Percentiles rank a stretch among this genome's conserved stretches.
phyloP scores from a whole-genome alignment of 2,329 filamentous ascomycete genomes.

The Colletotrichum salicis region DNA sequence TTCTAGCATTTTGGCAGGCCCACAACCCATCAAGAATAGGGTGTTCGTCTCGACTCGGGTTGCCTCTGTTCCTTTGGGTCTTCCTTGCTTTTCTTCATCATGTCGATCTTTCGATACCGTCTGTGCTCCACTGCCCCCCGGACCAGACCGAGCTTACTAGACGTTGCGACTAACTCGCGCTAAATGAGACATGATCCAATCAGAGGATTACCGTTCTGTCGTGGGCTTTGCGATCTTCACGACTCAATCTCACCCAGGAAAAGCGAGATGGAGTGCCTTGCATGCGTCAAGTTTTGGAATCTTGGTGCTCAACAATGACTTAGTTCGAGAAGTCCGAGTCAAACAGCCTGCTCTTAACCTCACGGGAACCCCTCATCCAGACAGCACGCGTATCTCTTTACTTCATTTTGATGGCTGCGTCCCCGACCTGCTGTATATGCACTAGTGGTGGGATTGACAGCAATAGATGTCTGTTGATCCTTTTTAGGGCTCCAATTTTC shows the following conservation, averaged over 20 bases:
- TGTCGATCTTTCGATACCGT: neutral
- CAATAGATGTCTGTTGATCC: slow-evolving; percentile 11
- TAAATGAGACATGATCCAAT: slow-evolving; percentile 7
- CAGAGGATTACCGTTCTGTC: neutral
- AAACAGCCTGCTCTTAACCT: neutral
- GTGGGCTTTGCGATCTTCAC: slow-evolving; percentile 6
- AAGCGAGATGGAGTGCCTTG: neutral
- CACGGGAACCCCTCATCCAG: neutral
- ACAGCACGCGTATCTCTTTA: neutral
- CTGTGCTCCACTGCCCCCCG: neutral
- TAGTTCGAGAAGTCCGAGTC: neutral
- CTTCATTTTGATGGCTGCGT: neutral
- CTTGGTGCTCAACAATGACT: neutral
- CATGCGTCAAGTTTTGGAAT: neutral
- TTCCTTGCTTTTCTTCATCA: neutral
- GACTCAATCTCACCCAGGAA: neutral
- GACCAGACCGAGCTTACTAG: slow-evolving; percentile 4
- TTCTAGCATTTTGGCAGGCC: neutral
- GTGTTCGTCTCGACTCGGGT: neutral
- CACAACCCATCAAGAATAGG: neutral
- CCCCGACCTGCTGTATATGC: neutral
- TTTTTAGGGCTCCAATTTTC: neutral
- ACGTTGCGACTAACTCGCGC: neutral
- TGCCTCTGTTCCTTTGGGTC: neutral
- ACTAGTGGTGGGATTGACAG: slow-evolving; percentile 15